Percentiles rank a stretch among this genome's conserved stretches.
Conservation (phyloP, 2,329 filamentous ascomycete species). For the Verticillium dahliae region DNA sequence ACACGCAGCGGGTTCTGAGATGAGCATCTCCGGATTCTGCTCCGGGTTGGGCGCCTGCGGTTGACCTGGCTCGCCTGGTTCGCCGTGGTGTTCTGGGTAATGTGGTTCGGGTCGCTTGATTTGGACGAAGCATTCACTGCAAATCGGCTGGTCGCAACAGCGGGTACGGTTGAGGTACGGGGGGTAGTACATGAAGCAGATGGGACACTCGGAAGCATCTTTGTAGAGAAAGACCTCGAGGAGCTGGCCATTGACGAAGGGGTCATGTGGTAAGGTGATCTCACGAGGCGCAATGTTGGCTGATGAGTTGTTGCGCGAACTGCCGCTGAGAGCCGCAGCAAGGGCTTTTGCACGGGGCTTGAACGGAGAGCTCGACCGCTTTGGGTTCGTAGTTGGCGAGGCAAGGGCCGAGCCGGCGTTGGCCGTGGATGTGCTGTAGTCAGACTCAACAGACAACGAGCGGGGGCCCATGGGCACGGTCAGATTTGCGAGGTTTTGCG, state of each 20-base stretch:
- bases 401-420: slow-evolving; percentile 48
- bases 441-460: slow-evolving; percentile 73
- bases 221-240: slow-evolving; percentile 94
- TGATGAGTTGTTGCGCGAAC: slow-evolving; percentile 67
- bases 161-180: slow-evolving; percentile 90
- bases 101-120: slow-evolving; percentile 94
- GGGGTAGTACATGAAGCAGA: slow-evolving; percentile 94
- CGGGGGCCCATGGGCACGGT: slow-evolving; percentile 74
- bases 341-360: slow-evolving; percentile 84
- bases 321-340: slow-evolving; percentile 68
- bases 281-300: slow-evolving; percentile 71
- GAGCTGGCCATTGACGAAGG: slow-evolving; percentile 88
- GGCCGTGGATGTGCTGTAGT: slow-evolving; percentile 55
- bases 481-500: slow-evolving; percentile 61
- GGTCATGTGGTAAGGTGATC: slow-evolving; percentile 71
- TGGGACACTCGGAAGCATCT: slow-evolving; percentile 82
- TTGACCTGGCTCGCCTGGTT: slow-evolving; percentile 19
- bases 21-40: slow-evolving; percentile 54
- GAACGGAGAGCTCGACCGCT: slow-evolving; percentile 55
- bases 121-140: slow-evolving; percentile 97
- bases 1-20: slow-evolving; percentile 86
- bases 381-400: slow-evolving; percentile 37
- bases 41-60: slow-evolving; percentile 30
- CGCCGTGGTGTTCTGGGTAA: slow-evolving; percentile 70
- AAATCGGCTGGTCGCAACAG: slow-evolving; percentile 94